phyloP scores from a whole-genome alignment of 2,329 filamentous ascomycete species.

The Raffaelea deltoideospora region DNA sequence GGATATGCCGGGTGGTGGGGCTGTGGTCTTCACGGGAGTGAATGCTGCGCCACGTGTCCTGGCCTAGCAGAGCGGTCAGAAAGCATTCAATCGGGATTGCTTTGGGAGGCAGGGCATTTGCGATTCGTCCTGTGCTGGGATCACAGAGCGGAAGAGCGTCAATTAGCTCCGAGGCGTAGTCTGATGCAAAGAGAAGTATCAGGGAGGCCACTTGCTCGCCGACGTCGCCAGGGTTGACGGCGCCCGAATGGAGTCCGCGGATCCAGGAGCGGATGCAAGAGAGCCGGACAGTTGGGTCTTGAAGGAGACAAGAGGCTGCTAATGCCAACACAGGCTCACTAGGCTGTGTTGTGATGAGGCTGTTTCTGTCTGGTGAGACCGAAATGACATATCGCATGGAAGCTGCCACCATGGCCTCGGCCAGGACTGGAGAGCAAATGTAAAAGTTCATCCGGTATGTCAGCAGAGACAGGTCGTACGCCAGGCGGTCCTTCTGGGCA shows the following conservation, averaged over 20 bases:
- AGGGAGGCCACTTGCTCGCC: slow-evolving; percentile 1
- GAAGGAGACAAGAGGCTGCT: slow-evolving; percentile 1
- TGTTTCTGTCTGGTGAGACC: not conserved
- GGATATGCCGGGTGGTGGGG: not conserved
- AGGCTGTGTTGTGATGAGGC: slow-evolving; percentile 1
- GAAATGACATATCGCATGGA: not conserved
- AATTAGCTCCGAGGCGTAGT: not conserved
- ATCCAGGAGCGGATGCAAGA: not conserved
- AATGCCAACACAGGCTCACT: slow-evolving; percentile 2
- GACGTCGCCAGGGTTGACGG: not conserved
- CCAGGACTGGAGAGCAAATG: not conserved
- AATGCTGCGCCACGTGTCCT: not conserved
- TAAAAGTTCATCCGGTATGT: slow-evolving; percentile 3
- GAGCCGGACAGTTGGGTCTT: not conserved
- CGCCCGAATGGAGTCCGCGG: not conserved
- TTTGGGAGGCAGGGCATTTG: not conserved
- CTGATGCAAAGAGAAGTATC: not conserved
- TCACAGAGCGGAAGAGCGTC: not conserved
- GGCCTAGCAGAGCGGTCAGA: not conserved
- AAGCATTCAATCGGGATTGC: not conserved
- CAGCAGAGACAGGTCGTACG: slow-evolving; percentile 1
- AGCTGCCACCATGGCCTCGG: slow-evolving; percentile 1
- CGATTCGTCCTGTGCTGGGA: not conserved
- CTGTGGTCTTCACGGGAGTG: not conserved
- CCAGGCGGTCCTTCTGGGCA: not conserved